These are phyloP conservation scores for Microsporum ferrugineum DNA, from an alignment of 2,329 filamentous ascomycete species.

Conservation along the genomic window DNA sequence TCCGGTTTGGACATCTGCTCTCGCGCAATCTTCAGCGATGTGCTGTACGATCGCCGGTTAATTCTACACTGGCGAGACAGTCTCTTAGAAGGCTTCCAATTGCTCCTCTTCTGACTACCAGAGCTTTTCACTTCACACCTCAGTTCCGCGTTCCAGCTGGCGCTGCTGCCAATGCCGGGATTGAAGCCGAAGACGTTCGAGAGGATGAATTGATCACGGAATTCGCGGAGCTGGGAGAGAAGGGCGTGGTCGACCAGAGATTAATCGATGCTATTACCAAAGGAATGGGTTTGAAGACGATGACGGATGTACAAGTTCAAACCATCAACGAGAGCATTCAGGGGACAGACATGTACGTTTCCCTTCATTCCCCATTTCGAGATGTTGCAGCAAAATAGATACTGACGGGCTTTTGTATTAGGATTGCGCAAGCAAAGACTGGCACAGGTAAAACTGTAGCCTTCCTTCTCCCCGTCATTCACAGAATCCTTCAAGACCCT, in stretches of 20 bases:
- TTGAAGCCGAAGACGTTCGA: conserved; percentile 9
- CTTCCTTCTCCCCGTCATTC: conserved; percentile 76
- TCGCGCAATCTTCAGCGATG: conserved; percentile 26
- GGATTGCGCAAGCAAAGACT: conserved; percentile 87
- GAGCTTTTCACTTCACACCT: conserved; percentile 25
- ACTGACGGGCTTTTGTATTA: conserved; percentile 24
- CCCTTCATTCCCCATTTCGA: conserved; percentile 9
- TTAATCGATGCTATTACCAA: conserved; percentile 58
- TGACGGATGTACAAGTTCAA: conserved; percentile 84
- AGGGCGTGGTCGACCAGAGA: conserved; percentile 46
- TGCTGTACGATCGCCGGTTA: conserved; percentile 22
- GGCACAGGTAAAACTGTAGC: conserved; percentile 94
- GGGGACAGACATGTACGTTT: conserved; percentile 67
- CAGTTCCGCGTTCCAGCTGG: conserved; percentile 19
- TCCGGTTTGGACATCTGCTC: conserved; percentile 29
- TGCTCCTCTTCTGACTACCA: conserved; percentile 13
- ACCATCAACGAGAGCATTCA: conserved; percentile 71
- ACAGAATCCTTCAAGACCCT: conserved; percentile 61
- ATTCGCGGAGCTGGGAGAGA: conserved; percentile 30
- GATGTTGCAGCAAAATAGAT: conserved; percentile 7
- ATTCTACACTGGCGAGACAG: conserved; percentile 17
- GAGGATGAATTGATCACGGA: conserved; percentile 21
- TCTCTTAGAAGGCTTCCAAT: conserved; percentile 19
- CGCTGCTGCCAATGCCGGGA: conserved; percentile 17
- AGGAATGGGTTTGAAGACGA: conserved; percentile 64